Percentiles rank a stretch among this genome's conserved stretches.
Conservation (phyloP, 768 basidiomycete genomes). For the Mycena crocata region DNA sequence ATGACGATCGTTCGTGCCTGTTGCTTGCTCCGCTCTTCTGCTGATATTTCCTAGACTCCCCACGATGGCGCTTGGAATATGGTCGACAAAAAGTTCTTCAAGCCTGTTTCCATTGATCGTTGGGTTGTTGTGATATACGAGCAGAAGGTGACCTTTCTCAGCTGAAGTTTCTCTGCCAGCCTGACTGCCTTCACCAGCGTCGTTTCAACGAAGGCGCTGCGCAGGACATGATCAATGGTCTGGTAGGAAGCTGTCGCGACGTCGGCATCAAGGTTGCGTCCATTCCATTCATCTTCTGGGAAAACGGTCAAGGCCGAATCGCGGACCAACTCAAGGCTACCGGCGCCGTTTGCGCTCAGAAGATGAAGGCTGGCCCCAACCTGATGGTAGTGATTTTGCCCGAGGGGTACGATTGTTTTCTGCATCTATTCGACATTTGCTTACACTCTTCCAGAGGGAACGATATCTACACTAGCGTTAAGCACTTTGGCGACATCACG, state of each 20-base stretch:
- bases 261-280: slow-evolving; percentile 73
- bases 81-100: slow-evolving; percentile 80
- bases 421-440: slow-evolving; percentile 51
- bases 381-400: slow-evolving; percentile 79
- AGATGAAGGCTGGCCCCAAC: slow-evolving; percentile 56
- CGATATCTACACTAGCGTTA: slow-evolving; percentile 81
- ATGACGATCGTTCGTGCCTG: slow-evolving; percentile 63
- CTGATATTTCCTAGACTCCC: slow-evolving; percentile 56
- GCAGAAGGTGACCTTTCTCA: slow-evolving; percentile 46
- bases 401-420: slow-evolving; percentile 16
- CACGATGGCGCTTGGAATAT: slow-evolving; percentile 79
- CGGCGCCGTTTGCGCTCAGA: slow-evolving; percentile 59
- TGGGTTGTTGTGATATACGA: slow-evolving; percentile 81
- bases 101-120: slow-evolving; percentile 60
- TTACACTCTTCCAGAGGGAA: slow-evolving; percentile 81
- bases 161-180: not conserved
- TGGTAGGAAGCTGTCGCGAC: slow-evolving; percentile 59
- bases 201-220: slow-evolving; percentile 66
- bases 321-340: slow-evolving; percentile 51
- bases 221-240: slow-evolving; percentile 64
- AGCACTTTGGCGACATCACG: slow-evolving; percentile 81
- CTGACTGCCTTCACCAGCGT: slow-evolving; percentile 5
- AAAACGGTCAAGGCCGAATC: slow-evolving; percentile 69
- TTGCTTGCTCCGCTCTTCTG: slow-evolving; percentile 8
- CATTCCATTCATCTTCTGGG: slow-evolving; percentile 60